Percentiles rank a stretch among this genome's conserved stretches.
These are phyloP conservation scores for Gonium pectorale DNA, from an alignment of 139 green algal genomes.

Conservation along the genomic window DNA sequence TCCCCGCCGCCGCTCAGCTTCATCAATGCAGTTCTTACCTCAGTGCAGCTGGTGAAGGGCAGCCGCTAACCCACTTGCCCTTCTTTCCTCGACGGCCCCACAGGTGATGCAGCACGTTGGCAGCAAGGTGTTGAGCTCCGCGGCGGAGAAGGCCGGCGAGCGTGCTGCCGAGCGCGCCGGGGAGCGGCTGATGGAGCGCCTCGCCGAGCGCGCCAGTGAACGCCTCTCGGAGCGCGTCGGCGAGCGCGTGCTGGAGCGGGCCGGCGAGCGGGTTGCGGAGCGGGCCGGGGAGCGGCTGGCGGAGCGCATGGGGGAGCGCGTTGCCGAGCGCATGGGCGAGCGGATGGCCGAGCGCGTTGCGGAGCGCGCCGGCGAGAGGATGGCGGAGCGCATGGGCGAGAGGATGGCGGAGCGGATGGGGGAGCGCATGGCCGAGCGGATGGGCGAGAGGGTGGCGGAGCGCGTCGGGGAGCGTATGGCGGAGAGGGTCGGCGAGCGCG, in stretches of 20 bases:
- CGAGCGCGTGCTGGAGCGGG: slow-evolving; percentile 41
- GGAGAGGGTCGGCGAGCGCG: slow-evolving; percentile 42
- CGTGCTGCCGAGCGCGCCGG: slow-evolving; percentile 48
- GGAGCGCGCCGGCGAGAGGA: slow-evolving; percentile 47
- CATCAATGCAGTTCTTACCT: too few species aligned
- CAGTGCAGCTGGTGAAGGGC: too few species aligned
- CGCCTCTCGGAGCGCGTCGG: slow-evolving; percentile 19
- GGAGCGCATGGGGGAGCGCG: slow-evolving; percentile 41
- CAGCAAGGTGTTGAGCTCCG: slow-evolving; percentile 33
- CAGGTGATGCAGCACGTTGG: slow-evolving; percentile 55
- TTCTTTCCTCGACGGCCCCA: too few species aligned
- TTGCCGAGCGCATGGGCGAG: slow-evolving; percentile 37
- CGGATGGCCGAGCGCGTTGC: slow-evolving; percentile 12
- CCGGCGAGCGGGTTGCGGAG: slow-evolving; percentile 36
- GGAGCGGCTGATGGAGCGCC: slow-evolving; percentile 47
- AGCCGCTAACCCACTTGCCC: too few species aligned
- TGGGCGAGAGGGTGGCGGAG: slow-evolving; percentile 43
- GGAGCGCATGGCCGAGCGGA: slow-evolving; percentile 42
- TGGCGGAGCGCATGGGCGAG: slow-evolving; percentile 18
- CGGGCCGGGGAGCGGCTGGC: background rate
- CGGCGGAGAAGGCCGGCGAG: slow-evolving; percentile 36
- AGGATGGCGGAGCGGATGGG: slow-evolving; percentile 41
- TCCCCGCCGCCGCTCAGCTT: too few species aligned
- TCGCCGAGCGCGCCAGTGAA: slow-evolving; percentile 31
- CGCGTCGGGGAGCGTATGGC: slow-evolving; percentile 28